A percentile compares a stretch with the other conserved stretches of the same genome.
These are phyloP conservation scores for Auriculariales sp. DNA, from an alignment of 768 basidiomycete genomes.

Conservation along the genomic window DNA sequence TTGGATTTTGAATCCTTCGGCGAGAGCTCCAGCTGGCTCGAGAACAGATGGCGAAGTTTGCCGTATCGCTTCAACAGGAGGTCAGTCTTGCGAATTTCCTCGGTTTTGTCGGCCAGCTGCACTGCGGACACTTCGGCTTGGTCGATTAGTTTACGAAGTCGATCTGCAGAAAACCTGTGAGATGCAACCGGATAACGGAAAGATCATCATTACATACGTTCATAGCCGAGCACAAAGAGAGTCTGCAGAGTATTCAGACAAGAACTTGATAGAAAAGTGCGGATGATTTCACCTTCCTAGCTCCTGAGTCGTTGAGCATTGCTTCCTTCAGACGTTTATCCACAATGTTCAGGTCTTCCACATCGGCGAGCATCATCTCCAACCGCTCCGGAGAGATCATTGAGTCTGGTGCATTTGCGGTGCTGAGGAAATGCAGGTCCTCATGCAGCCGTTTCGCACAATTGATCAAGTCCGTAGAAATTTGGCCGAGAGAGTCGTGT, in stretches of 20 bases:
- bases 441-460: slow-evolving; percentile 12
- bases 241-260: slow-evolving; percentile 15
- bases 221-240: slow-evolving; percentile 29
- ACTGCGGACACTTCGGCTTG: slow-evolving; percentile 20
- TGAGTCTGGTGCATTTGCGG: slow-evolving; percentile 5
- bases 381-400: slow-evolving; percentile 13
- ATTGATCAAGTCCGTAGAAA: slow-evolving; percentile 17
- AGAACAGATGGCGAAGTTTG: too few relatives aligned
- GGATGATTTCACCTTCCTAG: slow-evolving; percentile 20
- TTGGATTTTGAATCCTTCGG: too few relatives aligned
- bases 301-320: slow-evolving; percentile 27
- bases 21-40: too few relatives aligned
- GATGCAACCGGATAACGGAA: background rate
- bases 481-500: slow-evolving; percentile 12
- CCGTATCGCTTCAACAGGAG: too few relatives aligned
- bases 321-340: slow-evolving; percentile 22
- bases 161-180: slow-evolving; percentile 12
- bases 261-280: background rate
- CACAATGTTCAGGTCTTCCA: slow-evolving; percentile 19
- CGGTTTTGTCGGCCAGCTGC: slow-evolving; percentile 16
- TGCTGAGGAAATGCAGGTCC: slow-evolving; percentile 20
- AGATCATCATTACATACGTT: slow-evolving; percentile 21
- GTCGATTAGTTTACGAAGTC: slow-evolving; percentile 17
- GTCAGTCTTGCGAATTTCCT: too few relatives aligned
- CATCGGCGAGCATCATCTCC: slow-evolving; percentile 25